Conservation (phyloP, 1,139 yeast genomes). For the Suhomyces panamericanus region DNA sequence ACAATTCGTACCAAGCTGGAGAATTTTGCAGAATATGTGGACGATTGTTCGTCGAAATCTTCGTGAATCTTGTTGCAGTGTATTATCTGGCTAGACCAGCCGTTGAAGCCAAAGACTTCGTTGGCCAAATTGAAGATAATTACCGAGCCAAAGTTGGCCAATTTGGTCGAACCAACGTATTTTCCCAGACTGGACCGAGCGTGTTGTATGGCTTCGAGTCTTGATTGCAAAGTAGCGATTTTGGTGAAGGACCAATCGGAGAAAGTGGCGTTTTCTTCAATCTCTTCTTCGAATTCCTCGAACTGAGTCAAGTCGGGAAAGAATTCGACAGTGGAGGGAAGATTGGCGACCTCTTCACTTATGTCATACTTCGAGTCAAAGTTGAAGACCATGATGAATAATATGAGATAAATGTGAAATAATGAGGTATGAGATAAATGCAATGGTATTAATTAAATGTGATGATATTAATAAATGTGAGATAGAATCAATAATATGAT, state of each 20-base stretch:
- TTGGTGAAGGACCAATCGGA: slow-evolving; percentile 33
- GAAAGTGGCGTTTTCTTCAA: neutral
- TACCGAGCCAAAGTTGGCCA: slow-evolving; percentile 18
- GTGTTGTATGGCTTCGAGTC: slow-evolving; percentile 30
- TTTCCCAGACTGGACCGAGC: slow-evolving; percentile 16
- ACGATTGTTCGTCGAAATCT: slow-evolving; percentile 18
- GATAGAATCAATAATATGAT: too few relatives aligned
- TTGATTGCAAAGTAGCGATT: slow-evolving; percentile 39
- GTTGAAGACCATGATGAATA: slow-evolving; percentile 4
- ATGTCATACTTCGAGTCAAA: slow-evolving; percentile 14
- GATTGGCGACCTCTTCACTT: slow-evolving; percentile 8
- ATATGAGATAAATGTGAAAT: neutral
- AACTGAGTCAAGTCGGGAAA: slow-evolving; percentile 28
- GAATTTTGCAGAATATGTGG: slow-evolving; percentile 24
- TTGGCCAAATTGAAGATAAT: slow-evolving; percentile 56
- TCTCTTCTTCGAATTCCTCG: slow-evolving; percentile 10
- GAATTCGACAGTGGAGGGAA: slow-evolving; percentile 22
- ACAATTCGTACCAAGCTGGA: slow-evolving; percentile 36
- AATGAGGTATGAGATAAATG: neutral
- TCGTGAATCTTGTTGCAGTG: slow-evolving; percentile 29
- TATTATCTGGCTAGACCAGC: slow-evolving; percentile 60
- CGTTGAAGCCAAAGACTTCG: slow-evolving; percentile 61
- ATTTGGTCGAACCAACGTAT: slow-evolving; percentile 9
- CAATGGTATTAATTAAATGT: neutral
- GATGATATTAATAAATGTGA: neutral